Base-by-base conservation (phyloP, 169 alveolate genomes). In the Theileria equi region DNA sequence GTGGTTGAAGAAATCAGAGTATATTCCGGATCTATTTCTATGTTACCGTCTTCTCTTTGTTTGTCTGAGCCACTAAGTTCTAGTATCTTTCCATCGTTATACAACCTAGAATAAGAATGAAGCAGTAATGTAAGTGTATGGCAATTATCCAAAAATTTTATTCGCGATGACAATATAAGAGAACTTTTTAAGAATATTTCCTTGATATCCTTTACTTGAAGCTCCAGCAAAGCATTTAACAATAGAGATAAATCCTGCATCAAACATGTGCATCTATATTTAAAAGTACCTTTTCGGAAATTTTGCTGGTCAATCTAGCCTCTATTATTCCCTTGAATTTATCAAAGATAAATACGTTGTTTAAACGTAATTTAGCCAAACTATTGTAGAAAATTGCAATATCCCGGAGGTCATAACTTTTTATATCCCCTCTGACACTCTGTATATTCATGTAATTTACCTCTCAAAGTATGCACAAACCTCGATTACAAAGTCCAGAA, bases 251-350 rank as follows among this genome's bases (percentile, higher is more conserved):
- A 7, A 32, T 77, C 86, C 86, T 77, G 69, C 23, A 35, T 29
- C 26, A 38, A 16, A 25, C 19, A 52, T 52, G 19, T 28, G 19
- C 19, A 28, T 58, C 34, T 13, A 34, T 26, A 1, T n/a, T 5
- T 8, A n/a, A n/a, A n/a, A 29, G 5, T 38, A 77, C 86, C 86
- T 77, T 77, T 38, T 77, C 86, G n/a, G 86, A 77, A 16, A 72
- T 66, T 35, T 58, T 77, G 2, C 58, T 67, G 34, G 21, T 58
- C 26, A 77, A 6, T 28, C 41, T 76, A n/a, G 38, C 16, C 55
- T 54, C 63, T 5, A 67, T 59, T 32, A 16, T 50, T 36, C 34
- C 10, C 50, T 38, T 65, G 52, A 77, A 60, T 41, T 62, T 48
- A 47, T 77, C 69, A 19, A 77, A 57, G 52, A 77, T 60, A 21